Percentiles rank a stretch among this genome's conserved stretches.
Conservation (phyloP, 441 rosid species). For the Erysimum cheiri region DNA sequence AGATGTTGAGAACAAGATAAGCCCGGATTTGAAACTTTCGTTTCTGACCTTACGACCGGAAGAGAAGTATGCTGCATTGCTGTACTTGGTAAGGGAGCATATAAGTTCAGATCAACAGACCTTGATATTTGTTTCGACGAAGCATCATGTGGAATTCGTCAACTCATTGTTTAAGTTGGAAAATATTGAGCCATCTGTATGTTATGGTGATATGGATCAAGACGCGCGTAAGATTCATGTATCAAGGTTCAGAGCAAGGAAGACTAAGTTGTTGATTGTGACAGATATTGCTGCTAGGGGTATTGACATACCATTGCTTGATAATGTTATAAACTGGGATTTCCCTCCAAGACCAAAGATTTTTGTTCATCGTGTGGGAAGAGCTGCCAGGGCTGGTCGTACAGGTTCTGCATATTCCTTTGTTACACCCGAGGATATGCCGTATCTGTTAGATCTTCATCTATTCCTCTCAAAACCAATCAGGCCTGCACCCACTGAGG, state of each 20-base stretch:
- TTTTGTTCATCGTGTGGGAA: constrained; percentile 93
- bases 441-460: constrained; percentile 91
- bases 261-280: constrained; percentile 86
- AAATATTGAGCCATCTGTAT: constrained; percentile 84
- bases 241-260: constrained; percentile 85
- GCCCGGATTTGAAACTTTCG: constrained; percentile 75
- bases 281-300: constrained; percentile 98
- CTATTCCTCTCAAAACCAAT: constrained; percentile 88
- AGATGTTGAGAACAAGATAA: constrained; percentile 91
- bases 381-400: constrained; percentile 96
- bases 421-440: constrained; percentile 87
- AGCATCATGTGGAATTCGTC: constrained; percentile 96
- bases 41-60: constrained; percentile 86
- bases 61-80: constrained; percentile 83
- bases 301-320: constrained; percentile 94
- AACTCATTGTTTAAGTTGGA: constrained; percentile 78
- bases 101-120: constrained; percentile 81
- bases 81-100: constrained; percentile 82
- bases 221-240: constrained; percentile 93
- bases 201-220: constrained; percentile 98
- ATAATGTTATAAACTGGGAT: constrained; percentile 97
- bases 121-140: constrained; percentile 89
- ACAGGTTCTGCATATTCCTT: constrained; percentile 91
- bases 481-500: constrained; percentile 92
- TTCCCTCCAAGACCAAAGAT: constrained; percentile 94